Evolutionary conservation across 1,284 basidiomycete genomes (phyloP).

Genomic region (Leccinum pachyderme): DNA sequence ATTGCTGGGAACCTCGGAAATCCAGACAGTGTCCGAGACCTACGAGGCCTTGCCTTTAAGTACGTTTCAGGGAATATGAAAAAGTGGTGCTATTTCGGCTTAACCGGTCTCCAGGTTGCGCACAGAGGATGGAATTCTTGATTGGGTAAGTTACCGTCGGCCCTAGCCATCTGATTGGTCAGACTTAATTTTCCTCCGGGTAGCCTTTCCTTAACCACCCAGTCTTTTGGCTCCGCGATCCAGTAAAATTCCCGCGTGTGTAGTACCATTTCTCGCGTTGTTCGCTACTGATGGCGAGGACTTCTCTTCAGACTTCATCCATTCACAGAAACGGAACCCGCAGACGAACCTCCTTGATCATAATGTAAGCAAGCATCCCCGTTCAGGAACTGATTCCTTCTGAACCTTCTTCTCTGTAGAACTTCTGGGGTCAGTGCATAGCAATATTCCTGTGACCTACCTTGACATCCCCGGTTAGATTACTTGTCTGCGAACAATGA

Average conservation of each 20-base stretch:
- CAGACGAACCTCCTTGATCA: constrained; percentile 23
- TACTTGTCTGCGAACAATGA: constrained; percentile 50
- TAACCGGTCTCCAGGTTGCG: constrained; percentile 11
- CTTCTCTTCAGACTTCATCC: constrained; percentile 40
- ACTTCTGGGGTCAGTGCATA: constrained; percentile 21
- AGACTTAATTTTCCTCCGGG: not conserved
- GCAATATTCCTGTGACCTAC: not conserved
- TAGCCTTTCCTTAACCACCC: constrained; percentile 41
- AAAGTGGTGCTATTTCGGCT: constrained; percentile 2
- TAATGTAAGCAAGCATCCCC: constrained; percentile 4
- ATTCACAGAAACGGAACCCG: constrained; percentile 52
- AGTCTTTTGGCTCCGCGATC: constrained; percentile 40
- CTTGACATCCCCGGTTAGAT: constrained; percentile 31
- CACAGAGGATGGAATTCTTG: constrained; percentile 46
- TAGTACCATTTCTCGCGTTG: not conserved
- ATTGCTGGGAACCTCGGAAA: constrained; percentile 43
- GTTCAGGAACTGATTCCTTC: not conserved
- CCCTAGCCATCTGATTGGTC: not conserved
- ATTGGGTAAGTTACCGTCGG: constrained; percentile 34
- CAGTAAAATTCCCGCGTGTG: constrained; percentile 45
- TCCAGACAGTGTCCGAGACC: constrained; percentile 42
- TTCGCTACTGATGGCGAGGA: not conserved
- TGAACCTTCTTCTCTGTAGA: constrained; percentile 6
- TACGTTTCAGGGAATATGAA: constrained; percentile 1
- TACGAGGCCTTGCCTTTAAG: constrained; percentile 27